Conservation (phyloP, 306 rosid genomes). For the Macrotyloma uniflorum region DNA sequence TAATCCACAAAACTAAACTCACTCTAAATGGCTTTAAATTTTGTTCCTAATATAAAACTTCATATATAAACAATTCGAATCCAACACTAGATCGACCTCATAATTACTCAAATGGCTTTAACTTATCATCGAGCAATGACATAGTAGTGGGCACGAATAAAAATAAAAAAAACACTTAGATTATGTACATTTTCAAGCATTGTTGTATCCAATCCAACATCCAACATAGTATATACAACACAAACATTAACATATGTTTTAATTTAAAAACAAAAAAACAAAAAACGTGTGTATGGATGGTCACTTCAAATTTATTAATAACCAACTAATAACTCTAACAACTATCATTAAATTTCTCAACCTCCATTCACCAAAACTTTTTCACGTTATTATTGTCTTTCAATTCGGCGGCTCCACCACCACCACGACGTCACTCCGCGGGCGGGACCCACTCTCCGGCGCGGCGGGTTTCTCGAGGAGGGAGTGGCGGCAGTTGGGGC, state of each 20-base stretch:
- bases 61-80: not conserved
- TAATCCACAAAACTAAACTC: not conserved
- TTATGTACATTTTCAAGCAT: not conserved
- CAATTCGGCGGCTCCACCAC: conserved; percentile 44
- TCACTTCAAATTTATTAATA: not conserved
- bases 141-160: not conserved
- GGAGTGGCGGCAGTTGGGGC: conserved; percentile 83
- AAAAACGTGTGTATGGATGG: not conserved
- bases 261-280: not conserved
- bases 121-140: not conserved
- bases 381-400: not conserved
- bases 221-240: not conserved
- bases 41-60: not conserved
- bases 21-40: not conserved
- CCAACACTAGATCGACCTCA: not conserved
- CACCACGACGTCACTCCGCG: conserved; percentile 31
- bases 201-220: not conserved
- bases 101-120: not conserved
- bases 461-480: conserved; percentile 40
- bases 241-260: not conserved
- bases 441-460: conserved; percentile 34
- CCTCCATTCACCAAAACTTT: conserved; percentile 4
- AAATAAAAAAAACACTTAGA: not conserved
- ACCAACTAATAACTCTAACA: not conserved
- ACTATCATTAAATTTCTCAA: conserved; percentile 12